These are phyloP conservation scores for Lagerstroemia speciosa DNA, from an alignment of 345 rosid species.

Conservation along the genomic window DNA sequence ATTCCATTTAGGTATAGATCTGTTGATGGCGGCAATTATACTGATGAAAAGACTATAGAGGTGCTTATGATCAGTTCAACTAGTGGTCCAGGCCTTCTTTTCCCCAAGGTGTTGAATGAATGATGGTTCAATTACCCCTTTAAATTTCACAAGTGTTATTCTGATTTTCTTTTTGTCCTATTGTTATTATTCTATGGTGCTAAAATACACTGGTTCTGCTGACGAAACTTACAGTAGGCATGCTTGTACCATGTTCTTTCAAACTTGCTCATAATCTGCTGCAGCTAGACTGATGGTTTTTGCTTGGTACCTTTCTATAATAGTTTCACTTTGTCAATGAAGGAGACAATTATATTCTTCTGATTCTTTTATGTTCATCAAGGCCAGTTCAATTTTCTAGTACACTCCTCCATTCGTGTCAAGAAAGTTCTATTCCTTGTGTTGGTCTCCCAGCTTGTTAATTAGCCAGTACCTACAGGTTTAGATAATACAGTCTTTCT, in stretches of 20 bases:
- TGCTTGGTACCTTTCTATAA: not conserved
- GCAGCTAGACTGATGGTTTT: not conserved
- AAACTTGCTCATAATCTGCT: not conserved
- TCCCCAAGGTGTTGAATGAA: conserved; percentile 55
- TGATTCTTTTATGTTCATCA: not conserved
- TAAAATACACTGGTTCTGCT: no score
- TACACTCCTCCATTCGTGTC: not conserved
- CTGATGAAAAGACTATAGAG: conserved; percentile 44
- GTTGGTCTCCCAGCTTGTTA: not conserved
- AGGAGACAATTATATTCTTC: not conserved
- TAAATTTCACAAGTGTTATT: not conserved
- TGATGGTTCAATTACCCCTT: not conserved
- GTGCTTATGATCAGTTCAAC: conserved; percentile 81
- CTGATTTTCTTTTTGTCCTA: not conserved
- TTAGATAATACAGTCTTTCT: not conserved
- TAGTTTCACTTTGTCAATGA: not conserved
- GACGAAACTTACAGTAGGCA: no score
- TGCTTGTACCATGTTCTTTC: not conserved
- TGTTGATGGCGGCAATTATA: conserved; percentile 2
- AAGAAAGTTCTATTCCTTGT: not conserved
- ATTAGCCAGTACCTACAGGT: not conserved
- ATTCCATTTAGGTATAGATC: conserved; percentile 60
- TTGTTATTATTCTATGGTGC: not conserved
- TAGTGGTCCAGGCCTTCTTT: conserved; percentile 79
- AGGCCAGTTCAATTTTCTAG: not conserved